Conservation (phyloP, 2,329 filamentous ascomycete genomes). For the Fusarium mexicanum region DNA sequence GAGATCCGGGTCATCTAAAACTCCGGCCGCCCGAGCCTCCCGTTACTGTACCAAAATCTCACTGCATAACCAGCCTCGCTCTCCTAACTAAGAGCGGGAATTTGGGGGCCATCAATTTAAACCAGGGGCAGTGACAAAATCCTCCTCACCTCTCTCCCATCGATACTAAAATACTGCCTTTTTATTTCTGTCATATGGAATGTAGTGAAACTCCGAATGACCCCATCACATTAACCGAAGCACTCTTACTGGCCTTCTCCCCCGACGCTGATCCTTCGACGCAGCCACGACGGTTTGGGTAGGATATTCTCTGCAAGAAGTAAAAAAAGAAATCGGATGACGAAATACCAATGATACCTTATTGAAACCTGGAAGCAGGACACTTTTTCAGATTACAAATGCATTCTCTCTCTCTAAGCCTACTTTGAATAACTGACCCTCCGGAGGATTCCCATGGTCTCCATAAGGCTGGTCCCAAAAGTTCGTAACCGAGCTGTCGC, state of each 20-base stretch:
- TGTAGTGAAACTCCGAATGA: background rate
- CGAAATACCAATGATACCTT: background rate
- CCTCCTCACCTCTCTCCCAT: rapidly evolving
- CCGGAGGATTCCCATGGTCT: background rate
- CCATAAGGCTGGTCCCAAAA: background rate
- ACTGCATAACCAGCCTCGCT: background rate
- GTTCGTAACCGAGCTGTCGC: background rate
- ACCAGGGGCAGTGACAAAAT: background rate
- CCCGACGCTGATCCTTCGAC: background rate
- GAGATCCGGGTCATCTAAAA: background rate
- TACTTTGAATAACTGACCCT: background rate
- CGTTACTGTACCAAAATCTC: background rate
- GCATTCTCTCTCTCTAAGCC: background rate
- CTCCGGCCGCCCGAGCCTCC: background rate
- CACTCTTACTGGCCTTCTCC: background rate
- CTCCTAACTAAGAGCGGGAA: background rate
- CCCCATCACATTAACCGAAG: background rate
- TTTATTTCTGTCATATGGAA: background rate
- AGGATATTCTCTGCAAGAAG: background rate
- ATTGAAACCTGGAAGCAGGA: background rate
- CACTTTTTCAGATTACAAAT: background rate
- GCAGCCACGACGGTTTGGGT: background rate
- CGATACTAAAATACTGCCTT: rapidly evolving
- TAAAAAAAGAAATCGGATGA: background rate
- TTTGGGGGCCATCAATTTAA: background rate